Evolutionary conservation across 2,329 filamentous ascomycete genomes (phyloP), one percentile per base, ranked within the genome.

Genomic region (Escovopsis sp.): DNA sequence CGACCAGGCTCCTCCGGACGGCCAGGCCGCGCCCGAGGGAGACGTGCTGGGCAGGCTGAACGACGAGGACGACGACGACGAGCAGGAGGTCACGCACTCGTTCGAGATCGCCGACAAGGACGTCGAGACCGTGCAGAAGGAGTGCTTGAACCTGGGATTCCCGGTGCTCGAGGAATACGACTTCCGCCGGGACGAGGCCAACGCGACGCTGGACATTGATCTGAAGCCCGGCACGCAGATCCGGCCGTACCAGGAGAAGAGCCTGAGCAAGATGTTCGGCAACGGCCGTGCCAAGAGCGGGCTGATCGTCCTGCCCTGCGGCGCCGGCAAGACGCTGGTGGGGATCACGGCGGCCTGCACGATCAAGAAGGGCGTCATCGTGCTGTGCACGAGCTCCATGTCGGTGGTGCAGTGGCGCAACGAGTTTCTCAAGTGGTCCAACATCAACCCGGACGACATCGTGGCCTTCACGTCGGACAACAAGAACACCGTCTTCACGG

Each of bases 281-380:
- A 98, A 98, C 52, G 88, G 88, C 34, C 79, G 90, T 58, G 90
- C 90, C 12, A 90, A 94, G 62, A 94, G 86, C 56, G 90, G 90
- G 38, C 92, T 98, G 45, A 98, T 98, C 40, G 90, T 98, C 37
- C 60, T 98, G 47, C 90, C 90, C 14, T 98, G 90, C 54, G 90
- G 90, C 46, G 90, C 90, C 14, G 90, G 90, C 40, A 98, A 98
- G 64, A 98, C 90, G 2, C 63, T 98, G 28, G 90, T 98, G 13
- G 90, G 90, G n/a, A 94, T 98, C 46, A 96, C 90, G 15, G 90
- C 90, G 29, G 90, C 87, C 15, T 96, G 90, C 58, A 96, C 90
- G 4, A 88, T 98, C 58, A 93, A 93, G 57, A 98, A 96, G 62
- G 87, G 87, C 10, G 77, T 87, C 16, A 88, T 98, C 38, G 85